Evolutionary conservation across 2,329 filamentous ascomycete species (phyloP), one percentile per base, ranked within the genome.

Genomic region (Diplodia corticola): DNA sequence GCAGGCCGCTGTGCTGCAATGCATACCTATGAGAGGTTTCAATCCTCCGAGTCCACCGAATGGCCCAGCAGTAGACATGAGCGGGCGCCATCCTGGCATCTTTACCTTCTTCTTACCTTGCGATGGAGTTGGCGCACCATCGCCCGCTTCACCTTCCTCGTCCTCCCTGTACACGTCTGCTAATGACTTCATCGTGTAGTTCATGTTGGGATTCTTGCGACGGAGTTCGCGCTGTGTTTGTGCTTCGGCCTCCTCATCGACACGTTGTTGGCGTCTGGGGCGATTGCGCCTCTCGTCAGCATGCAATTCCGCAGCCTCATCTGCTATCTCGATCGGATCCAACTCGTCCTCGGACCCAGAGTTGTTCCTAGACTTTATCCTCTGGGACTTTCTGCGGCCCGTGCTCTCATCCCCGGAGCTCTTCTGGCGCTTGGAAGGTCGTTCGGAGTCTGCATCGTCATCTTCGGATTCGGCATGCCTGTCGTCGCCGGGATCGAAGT

Each of bases 41-140:
- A 85, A 85, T 40, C 91, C 91, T 50, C 89, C 88, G 53, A 91
- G 91, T 49, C 95, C 93, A 67, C 93, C 95, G 77, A 99, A 98
- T 2, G 95, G 95, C 9, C 95, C 95, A 74, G 90, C 92, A 0
- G 33, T 35, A 93, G 96, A 24, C 92, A 78, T 96, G 35, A 98
- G 84, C 66, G 86, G 91, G 59, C 93, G 90, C 74, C 94, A 92
- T 44, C 84, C 88, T 60, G 83, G 86, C 66, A 26, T 50, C 5
- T 82, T 85, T 53, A 87, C 85, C 37, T 88, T 86, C 54, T 90
- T 87, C 69, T 87, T 87, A 68, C 87, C 86, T 66, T 89, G 88
- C 24, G 88, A 86, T 44, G 90, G 88, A 3, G 90, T 90, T 7
- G 91, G 86, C 5, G 86, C 86, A 10, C 86, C 81, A 66, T 88